phyloP scores from a whole-genome alignment of 106 monocot genomes.

The Xerophyta viscosa region DNA sequence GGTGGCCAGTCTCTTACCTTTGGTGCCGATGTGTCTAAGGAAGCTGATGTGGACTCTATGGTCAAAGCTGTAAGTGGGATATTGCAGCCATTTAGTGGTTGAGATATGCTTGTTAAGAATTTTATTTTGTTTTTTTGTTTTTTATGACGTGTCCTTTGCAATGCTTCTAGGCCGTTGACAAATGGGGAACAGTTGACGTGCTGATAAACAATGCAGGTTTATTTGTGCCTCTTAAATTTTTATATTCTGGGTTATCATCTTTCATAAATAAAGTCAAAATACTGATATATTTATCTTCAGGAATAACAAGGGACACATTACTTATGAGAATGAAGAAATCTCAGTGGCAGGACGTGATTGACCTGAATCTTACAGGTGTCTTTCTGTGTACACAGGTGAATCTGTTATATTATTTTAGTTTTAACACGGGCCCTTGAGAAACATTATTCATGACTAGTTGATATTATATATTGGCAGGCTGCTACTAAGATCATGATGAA shows the following conservation, averaged over 20 bases:
- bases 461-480: conserved; percentile 37
- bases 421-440: too few species aligned
- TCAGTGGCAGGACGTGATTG: conserved; percentile 93
- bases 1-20: conserved; percentile 67
- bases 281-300: conserved; percentile 16
- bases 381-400: conserved; percentile 82
- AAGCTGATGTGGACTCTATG: conserved; percentile 64
- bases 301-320: conserved; percentile 74
- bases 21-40: conserved; percentile 75
- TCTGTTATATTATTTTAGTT: too few species aligned
- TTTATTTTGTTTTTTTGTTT: neutral
- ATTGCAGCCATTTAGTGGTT: neutral
- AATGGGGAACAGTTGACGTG: conserved; percentile 77
- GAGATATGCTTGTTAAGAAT: too few species aligned
- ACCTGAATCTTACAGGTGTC: conserved; percentile 83
- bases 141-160: conserved; percentile 3
- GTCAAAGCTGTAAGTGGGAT: conserved; percentile 53
- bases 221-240: conserved; percentile 2
- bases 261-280: too few species aligned
- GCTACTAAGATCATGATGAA: conserved; percentile 92
- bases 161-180: conserved; percentile 55
- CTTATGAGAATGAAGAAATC: conserved; percentile 91
- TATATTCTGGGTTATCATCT: conserved; percentile 1
- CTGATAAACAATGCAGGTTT: conserved; percentile 86
- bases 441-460: neutral